Base-by-base conservation (phyloP, 108 stramenopile genomes). In the Conticribra weissflogii region DNA sequence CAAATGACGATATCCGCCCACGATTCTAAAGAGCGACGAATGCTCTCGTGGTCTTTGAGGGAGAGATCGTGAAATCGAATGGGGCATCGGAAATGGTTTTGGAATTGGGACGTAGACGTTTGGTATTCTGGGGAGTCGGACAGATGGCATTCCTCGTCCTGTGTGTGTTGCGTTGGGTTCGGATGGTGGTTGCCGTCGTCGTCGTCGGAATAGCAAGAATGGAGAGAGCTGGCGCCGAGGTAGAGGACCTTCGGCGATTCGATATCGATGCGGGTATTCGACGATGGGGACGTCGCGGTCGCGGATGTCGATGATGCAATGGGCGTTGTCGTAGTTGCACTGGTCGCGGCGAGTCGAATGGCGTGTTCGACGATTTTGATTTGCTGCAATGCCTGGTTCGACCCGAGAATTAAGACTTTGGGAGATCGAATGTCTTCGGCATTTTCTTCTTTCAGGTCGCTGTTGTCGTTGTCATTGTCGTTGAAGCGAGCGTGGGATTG, bases 171-270 rank as follows among this genome's bases (percentile, higher is more conserved):
- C 12, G 36, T 41, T 12, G 36, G 5, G 36, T 41, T 41, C 36
- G 36, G 36, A 41, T 12, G 12, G 36, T 41, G 36, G n/a, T n/a
- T n/a, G n/a, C n/a, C 27, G 9, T 57, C 15, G 5, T 57, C 56
- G 14, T 1, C 2, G 25, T 57, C 56, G 2, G 56, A 18, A 17
- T 33, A 16, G 2, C 34, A 30, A 57, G n/a, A 57, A 3, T 31
- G 17, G 25, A 32, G 34, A 15, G 2, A 1, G 15, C 22, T 57
- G 28, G 7, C 18, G 59, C 33, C 24, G 34, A 59, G 59, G 23
- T 44, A 59, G 21, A 59, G 41, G 1, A 59, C 59, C 16, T 59
- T 59, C 22, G 59, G 59, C n/a, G n/a, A n/a, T n/a, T n/a, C n/a
- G n/a, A n/a, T n/a, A n/a, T n/a, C n/a, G n/a, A n/a, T n/a, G n/a